Conservation (phyloP, 257 asterid genomes). For the Plantago major region DNA sequence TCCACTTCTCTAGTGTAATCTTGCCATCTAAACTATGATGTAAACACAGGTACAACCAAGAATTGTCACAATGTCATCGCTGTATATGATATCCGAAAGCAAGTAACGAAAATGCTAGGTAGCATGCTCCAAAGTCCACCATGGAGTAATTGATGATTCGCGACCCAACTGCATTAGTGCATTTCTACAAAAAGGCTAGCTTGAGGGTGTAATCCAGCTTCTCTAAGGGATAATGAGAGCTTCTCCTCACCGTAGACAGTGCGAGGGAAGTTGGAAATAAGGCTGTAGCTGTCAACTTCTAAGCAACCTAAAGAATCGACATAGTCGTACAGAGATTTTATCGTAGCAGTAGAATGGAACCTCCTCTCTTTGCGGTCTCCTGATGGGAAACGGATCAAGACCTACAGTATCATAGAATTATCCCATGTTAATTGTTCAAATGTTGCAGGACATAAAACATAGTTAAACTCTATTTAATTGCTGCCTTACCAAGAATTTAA, state of each 20-base stretch:
- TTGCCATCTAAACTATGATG: not conserved
- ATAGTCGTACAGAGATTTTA: conserved; percentile 71
- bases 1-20: not conserved
- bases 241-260: conserved; percentile 67
- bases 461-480: not conserved
- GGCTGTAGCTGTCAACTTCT: conserved; percentile 55
- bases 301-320: conserved; percentile 88
- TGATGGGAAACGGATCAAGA: conserved; percentile 83
- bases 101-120: not conserved
- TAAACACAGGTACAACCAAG: not conserved
- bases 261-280: conserved; percentile 89
- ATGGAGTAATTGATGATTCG: not conserved
- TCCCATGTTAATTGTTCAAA: conserved; percentile 1
- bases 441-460: not conserved
- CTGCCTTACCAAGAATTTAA: too few species aligned
- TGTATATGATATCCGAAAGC: not conserved
- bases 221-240: conserved; percentile 53
- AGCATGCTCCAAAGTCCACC: too few species aligned
- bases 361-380: conserved; percentile 94
- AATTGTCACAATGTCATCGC: not conserved
- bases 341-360: conserved; percentile 51
- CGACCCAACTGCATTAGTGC: conserved; percentile 24
- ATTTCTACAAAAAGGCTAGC: conserved; percentile 88
- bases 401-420: conserved; percentile 36
- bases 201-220: conserved; percentile 96